A percentile compares a stretch with the other conserved stretches of the same genome.
Evolutionary conservation across 345 rosid genomes (phyloP).

Genomic region (Psidium friedrichsthalianum): DNA sequence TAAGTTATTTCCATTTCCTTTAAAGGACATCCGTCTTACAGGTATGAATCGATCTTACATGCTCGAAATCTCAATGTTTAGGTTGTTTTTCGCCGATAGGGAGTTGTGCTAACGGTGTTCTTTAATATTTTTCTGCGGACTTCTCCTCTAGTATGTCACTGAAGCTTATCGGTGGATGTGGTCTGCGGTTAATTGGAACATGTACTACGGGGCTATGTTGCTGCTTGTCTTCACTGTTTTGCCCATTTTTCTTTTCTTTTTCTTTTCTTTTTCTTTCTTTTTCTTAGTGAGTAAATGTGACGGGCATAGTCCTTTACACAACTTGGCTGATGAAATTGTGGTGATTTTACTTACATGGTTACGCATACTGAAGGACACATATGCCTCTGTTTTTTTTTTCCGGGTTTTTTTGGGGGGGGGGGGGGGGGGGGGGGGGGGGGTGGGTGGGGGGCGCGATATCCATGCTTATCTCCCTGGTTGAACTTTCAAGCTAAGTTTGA

Average conservation of each 20-base stretch:
- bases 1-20: too few relatives aligned
- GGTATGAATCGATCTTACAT: background rate
- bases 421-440: too few relatives aligned
- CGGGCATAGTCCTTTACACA: background rate
- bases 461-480: background rate
- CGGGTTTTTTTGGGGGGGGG: too few relatives aligned
- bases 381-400: too few relatives aligned
- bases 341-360: background rate
- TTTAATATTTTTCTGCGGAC: background rate
- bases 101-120: background rate
- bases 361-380: background rate
- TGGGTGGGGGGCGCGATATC: background rate
- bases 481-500: background rate
- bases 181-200: too few relatives aligned
- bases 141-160: background rate
- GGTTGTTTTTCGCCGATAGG: background rate
- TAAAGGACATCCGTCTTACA: background rate
- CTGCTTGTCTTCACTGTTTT: background rate
- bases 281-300: background rate
- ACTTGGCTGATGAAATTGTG: background rate
- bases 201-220: background rate
- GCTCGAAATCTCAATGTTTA: background rate
- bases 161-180: background rate
- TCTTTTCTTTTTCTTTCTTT: background rate
- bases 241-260: background rate